A percentile compares a stretch with the other conserved stretches of the same genome.
Evolutionary conservation across 495 filamentous ascomycete species (phyloP).

Genomic region (Penicillium cinerascens): DNA sequence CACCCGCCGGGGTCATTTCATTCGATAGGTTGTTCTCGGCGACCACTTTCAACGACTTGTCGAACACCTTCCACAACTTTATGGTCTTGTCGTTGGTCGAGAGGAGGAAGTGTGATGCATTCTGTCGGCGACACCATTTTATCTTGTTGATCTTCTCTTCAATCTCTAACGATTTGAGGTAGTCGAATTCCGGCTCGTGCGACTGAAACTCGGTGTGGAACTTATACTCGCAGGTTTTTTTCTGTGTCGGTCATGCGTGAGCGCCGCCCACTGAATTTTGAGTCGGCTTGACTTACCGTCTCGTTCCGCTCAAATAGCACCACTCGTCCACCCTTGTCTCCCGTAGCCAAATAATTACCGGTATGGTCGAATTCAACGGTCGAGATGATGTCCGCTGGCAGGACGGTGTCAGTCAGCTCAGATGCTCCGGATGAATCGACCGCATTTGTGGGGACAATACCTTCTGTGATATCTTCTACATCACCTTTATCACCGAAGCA

Average conservation of each 20-base stretch:
- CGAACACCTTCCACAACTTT: conserved; percentile 99
- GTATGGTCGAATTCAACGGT: conserved; percentile 99
- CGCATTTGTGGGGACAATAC: conserved; percentile 42
- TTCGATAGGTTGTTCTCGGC: conserved; percentile 98
- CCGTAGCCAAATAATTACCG: conserved; percentile 95
- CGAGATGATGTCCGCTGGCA: conserved; percentile 93
- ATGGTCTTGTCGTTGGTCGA: conserved; percentile 99
- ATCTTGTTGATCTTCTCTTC: conserved; percentile 99
- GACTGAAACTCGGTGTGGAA: conserved; percentile 99
- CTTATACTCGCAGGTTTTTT: conserved; percentile 99
- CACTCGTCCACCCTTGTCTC: conserved; percentile 95
- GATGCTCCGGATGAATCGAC: conserved; percentile 7
- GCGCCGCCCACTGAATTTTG: conserved; percentile 14
- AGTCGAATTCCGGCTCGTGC: conserved; percentile 98
- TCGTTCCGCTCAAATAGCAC: conserved; percentile 98
- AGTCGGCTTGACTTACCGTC: conserved; percentile 54
- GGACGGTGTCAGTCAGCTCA: conserved; percentile 11
- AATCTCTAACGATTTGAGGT: conserved; percentile 97
- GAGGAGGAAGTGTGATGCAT: conserved; percentile 95
- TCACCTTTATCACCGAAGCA: conserved; percentile 99
- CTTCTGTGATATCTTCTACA: conserved; percentile 99
- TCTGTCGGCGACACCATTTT: conserved; percentile 98
- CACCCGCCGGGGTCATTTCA: conserved; percentile 80
- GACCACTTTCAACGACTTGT: conserved; percentile 97
- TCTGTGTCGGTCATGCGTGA: conserved; percentile 51